These are phyloP conservation scores for Asclepias syriaca DNA, from an alignment of 257 asterid genomes.

Conservation along the genomic window DNA sequence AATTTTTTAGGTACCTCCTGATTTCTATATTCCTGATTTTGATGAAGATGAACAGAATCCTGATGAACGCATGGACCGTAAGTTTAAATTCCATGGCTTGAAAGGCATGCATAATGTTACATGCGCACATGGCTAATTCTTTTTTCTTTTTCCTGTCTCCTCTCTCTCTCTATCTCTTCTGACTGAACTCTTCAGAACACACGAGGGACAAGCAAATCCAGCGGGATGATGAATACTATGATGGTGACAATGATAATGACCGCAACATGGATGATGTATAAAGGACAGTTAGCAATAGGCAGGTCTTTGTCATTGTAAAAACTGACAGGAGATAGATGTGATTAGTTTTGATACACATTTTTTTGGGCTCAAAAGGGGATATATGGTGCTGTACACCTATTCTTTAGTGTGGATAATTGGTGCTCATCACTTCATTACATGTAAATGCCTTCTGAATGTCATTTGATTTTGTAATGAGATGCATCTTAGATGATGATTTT, in stretches of 20 bases:
- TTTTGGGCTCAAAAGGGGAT: background rate
- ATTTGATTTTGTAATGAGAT: background rate
- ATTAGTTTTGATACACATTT: background rate
- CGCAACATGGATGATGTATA: slow-evolving; percentile 59
- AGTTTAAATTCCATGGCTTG: slow-evolving; percentile 30
- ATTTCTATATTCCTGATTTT: slow-evolving; percentile 83
- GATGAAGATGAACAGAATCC: slow-evolving; percentile 88
- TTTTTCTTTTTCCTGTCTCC: background rate
- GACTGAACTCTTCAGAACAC: slow-evolving; percentile 44
- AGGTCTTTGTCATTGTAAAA: background rate
- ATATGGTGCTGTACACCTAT: slow-evolving; percentile 1
- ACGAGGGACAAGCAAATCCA: slow-evolving; percentile 86
- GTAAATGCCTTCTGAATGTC: slow-evolving; percentile 9
- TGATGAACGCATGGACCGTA: slow-evolving; percentile 78
- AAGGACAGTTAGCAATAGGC: background rate
- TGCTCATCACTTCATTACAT: background rate
- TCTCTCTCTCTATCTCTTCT: background rate
- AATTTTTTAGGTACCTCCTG: slow-evolving; percentile 79
- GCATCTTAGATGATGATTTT: background rate
- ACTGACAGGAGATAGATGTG: background rate
- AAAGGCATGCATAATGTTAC: background rate
- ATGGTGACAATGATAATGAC: slow-evolving; percentile 89
- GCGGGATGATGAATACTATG: slow-evolving; percentile 94
- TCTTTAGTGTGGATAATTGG: background rate
- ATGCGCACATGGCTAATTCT: background rate